These are phyloP conservation scores for Lichtheimia hyalospora DNA, from an alignment of 371 early-diverging fungal species.

Conservation along the genomic window DNA sequence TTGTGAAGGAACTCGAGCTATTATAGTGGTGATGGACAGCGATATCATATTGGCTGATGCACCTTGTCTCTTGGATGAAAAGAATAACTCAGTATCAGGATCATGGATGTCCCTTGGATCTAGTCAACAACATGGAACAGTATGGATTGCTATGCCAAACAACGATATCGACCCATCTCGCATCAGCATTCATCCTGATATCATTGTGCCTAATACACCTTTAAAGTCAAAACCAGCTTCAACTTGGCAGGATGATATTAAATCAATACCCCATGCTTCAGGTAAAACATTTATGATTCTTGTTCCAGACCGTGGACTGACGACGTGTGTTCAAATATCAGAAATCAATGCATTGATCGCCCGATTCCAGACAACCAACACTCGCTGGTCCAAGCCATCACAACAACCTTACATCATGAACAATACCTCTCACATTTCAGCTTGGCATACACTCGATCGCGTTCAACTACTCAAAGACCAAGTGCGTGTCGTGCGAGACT, in stretches of 20 bases:
- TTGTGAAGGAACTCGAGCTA: conserved; percentile 4
- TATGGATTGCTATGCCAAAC: conserved; percentile 21
- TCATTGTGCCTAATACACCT: conserved; percentile 1
- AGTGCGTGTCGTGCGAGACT: conserved; percentile 68
- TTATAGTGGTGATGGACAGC: conserved; percentile 29
- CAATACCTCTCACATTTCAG: background rate
- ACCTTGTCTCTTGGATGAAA: conserved; percentile 13
- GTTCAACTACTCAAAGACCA: conserved; percentile 55
- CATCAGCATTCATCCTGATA: background rate
- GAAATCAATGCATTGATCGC: too few relatives aligned
- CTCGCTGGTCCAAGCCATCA: background rate
- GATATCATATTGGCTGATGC: conserved; percentile 9
- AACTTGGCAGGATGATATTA: conserved; percentile 1
- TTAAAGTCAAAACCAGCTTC: conserved; percentile 10
- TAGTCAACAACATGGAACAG: conserved; percentile 2
- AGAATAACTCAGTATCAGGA: conserved; percentile 7
- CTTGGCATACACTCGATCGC: conserved; percentile 47
- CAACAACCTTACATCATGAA: background rate
- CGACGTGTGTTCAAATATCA: too few relatives aligned
- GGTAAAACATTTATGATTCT: too few relatives aligned
- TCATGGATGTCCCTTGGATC: conserved; percentile 18
- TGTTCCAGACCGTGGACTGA: too few relatives aligned
- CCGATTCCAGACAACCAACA: too few relatives aligned
- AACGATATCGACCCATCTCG: background rate
- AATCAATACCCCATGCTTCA: background rate